Percentiles rank a stretch among this genome's conserved stretches.
Evolutionary conservation across 2,329 filamentous ascomycete species (phyloP).

Genomic region (Nannizziopsis arthrosporioides): DNA sequence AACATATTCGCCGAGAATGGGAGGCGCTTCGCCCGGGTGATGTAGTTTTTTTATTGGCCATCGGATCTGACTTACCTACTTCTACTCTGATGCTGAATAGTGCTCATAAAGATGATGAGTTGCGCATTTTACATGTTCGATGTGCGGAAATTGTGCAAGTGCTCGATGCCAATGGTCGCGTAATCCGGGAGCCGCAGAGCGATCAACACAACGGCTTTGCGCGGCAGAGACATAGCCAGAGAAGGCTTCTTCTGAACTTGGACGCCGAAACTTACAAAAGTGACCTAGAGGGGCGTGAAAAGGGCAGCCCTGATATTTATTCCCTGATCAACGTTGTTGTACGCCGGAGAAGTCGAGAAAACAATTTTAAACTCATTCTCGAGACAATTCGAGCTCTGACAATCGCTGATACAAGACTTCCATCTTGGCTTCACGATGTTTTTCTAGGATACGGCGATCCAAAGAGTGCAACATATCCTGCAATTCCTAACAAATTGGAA

Average conservation of each 20-base stretch:
- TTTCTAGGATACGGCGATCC: constrained; percentile 97
- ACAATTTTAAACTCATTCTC: constrained; percentile 91
- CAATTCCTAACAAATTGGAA: constrained; percentile 63
- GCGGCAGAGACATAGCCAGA: constrained; percentile 43
- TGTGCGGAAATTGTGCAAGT: constrained; percentile 78
- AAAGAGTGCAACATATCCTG: constrained; percentile 71
- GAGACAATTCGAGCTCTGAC: constrained; percentile 82
- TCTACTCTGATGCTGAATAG: constrained; percentile 24
- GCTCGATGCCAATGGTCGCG: constrained; percentile 70
- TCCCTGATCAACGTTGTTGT: constrained; percentile 75
- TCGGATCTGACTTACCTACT: constrained; percentile 46
- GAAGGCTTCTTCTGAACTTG: constrained; percentile 67
- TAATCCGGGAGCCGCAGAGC: constrained; percentile 47
- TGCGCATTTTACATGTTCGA: constrained; percentile 60
- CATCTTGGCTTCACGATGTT: constrained; percentile 88
- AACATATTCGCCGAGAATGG: constrained; percentile 73
- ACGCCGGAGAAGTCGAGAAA: constrained; percentile 73
- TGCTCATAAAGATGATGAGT: constrained; percentile 31
- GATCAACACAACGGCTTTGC: constrained; percentile 52
- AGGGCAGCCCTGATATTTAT: constrained; percentile 68
- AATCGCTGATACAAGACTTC: constrained; percentile 71
- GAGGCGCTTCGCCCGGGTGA: constrained; percentile 77
- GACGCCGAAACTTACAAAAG: constrained; percentile 66
- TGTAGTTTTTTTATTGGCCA: constrained; percentile 72
- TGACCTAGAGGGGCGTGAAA: constrained; percentile 55